These are phyloP conservation scores for Tympanopsis confertula DNA, from an alignment of 2,329 filamentous ascomycete species.

Conservation along the genomic window DNA sequence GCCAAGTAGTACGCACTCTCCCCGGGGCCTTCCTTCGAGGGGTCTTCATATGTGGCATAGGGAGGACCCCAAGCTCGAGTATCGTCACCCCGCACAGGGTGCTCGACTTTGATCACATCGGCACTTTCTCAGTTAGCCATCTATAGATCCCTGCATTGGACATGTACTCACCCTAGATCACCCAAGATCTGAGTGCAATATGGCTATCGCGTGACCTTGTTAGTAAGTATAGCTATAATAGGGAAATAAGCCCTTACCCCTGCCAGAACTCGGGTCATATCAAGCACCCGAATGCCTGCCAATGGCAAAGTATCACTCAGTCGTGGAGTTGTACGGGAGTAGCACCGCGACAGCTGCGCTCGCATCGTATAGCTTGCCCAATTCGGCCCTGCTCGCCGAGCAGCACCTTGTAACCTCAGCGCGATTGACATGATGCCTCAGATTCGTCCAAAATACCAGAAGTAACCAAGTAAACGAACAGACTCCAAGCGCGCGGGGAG, in stretches of 20 bases:
- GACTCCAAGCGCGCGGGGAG: too few species aligned
- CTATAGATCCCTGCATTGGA: neutral
- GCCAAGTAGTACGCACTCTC: constrained; percentile 92
- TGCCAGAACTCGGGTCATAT: constrained; percentile 92
- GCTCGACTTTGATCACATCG: constrained; percentile 95
- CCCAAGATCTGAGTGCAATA: constrained; percentile 96
- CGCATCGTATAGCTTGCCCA: too few species aligned
- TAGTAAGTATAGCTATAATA: constrained; percentile 2
- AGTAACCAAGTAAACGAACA: too few species aligned
- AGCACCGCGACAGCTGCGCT: too few species aligned
- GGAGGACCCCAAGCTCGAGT: constrained; percentile 94
- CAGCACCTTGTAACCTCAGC: too few species aligned
- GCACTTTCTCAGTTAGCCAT: constrained; percentile 42
- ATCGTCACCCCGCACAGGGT: constrained; percentile 82
- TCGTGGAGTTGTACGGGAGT: neutral
- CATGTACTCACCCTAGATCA: constrained; percentile 69
- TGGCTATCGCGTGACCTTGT: constrained; percentile 42
- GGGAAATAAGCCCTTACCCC: constrained; percentile 50
- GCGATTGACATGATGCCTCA: too few species aligned
- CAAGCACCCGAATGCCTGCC: constrained; percentile 76
- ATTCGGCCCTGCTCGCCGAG: too few species aligned
- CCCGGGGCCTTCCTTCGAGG: constrained; percentile 57
- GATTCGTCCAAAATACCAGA: too few species aligned
- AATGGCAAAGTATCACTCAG: constrained; percentile 44
- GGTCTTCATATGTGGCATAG: constrained; percentile 66